Conservation (phyloP, 192 early-diverging fungal species). For the Backusella luteola region DNA sequence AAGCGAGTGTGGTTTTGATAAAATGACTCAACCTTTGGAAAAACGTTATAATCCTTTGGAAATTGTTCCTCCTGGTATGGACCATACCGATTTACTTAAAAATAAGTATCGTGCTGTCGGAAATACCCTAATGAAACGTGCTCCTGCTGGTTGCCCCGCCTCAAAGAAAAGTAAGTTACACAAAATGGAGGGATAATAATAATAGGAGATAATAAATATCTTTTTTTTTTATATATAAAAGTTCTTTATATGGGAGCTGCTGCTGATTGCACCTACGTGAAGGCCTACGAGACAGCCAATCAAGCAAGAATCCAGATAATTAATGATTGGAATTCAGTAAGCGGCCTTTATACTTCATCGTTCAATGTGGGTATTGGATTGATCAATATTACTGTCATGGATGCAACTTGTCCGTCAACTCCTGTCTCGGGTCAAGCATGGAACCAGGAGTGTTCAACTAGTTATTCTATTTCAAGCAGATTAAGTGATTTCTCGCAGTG, state of each 20-base stretch:
- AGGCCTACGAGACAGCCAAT: conserved; percentile 51
- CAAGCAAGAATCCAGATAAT: conserved; percentile 70
- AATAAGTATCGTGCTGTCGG: neutral
- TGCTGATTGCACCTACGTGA: conserved; percentile 74
- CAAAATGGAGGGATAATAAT: neutral
- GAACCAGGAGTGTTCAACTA: conserved; percentile 78
- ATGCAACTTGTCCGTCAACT: conserved; percentile 52
- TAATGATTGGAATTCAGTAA: conserved; percentile 80
- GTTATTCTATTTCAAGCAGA: conserved; percentile 71
- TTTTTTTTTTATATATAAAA: neutral
- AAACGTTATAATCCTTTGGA: conserved; percentile 2
- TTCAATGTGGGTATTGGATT: conserved; percentile 89
- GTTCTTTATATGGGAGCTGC: conserved; percentile 44
- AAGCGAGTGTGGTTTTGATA: conserved; percentile 15
- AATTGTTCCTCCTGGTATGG: neutral
- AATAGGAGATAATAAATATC: neutral
- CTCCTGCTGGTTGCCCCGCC: conserved; percentile 23
- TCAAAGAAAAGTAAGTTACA: conserved; percentile 21
- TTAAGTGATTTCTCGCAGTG: conserved; percentile 88
- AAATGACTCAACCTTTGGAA: conserved; percentile 12
- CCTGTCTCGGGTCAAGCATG: conserved; percentile 47
- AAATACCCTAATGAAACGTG: neutral
- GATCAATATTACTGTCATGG: conserved; percentile 71
- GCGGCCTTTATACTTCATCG: conserved; percentile 76
- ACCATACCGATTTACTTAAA: neutral